These are phyloP conservation scores for Pleurotus tuber-regium DNA, from an alignment of 768 basidiomycete genomes.

Conservation along the genomic window DNA sequence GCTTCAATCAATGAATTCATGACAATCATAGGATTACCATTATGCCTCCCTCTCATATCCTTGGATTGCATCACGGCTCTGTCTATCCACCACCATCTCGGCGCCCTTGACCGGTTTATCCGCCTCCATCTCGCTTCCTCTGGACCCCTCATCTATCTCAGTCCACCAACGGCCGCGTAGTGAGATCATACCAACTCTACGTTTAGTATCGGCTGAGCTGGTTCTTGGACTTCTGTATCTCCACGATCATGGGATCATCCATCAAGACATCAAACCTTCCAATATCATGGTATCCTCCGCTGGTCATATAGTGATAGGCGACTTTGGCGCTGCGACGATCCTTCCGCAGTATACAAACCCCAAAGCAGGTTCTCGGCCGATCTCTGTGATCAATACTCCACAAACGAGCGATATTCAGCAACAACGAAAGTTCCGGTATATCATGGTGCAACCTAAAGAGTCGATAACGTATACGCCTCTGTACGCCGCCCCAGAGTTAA, in stretches of 20 bases:
- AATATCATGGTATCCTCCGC: constrained; percentile 55
- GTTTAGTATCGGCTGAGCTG: constrained; percentile 29
- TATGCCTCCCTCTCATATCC: constrained; percentile 28
- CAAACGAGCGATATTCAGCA: no score
- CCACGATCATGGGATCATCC: constrained; percentile 62
- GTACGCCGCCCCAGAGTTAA: constrained; percentile 35
- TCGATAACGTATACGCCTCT: constrained; percentile 29
- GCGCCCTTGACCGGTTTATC: constrained; percentile 3
- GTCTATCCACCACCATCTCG: constrained; percentile 9
- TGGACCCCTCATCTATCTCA: not conserved
- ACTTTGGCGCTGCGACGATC: constrained; percentile 54
- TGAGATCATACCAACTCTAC: constrained; percentile 19
- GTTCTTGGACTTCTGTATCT: constrained; percentile 36
- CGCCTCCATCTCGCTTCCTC: constrained; percentile 15
- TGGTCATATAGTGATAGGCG: constrained; percentile 54
- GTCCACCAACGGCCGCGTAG: constrained; percentile 9
- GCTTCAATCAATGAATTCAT: not conserved
- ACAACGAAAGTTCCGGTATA: no score
- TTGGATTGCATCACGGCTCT: constrained; percentile 24
- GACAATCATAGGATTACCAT: constrained; percentile 18
- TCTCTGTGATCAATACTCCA: constrained; percentile 3
- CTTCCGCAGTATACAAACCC: constrained; percentile 21
- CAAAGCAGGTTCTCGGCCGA: constrained; percentile 2
- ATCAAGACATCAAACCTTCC: constrained; percentile 67
- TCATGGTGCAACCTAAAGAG: constrained; percentile 22